Percentiles rank a stretch among this genome's conserved stretches.
phyloP scores from a whole-genome alignment of 306 rosid species.

The Begonia fuchsioides region DNA sequence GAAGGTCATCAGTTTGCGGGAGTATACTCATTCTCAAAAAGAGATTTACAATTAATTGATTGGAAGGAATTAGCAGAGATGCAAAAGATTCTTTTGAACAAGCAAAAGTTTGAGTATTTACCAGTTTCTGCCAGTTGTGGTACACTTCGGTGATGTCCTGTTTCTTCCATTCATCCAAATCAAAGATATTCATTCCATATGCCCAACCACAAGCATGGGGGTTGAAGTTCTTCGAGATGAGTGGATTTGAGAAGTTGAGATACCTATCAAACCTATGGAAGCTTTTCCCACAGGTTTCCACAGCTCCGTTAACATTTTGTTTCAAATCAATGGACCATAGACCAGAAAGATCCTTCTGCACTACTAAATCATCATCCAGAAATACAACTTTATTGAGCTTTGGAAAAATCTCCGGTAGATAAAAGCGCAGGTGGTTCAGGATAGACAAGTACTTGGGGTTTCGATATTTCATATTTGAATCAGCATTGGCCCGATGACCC shows the following conservation, averaged over 20 bases:
- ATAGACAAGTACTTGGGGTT: slow-evolving; percentile 93
- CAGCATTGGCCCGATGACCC: slow-evolving; percentile 69
- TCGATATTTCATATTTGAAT: slow-evolving; percentile 77
- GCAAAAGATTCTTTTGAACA: no score
- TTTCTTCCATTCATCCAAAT: slow-evolving; percentile 84
- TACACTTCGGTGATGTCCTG: slow-evolving; percentile 86
- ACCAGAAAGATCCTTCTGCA: slow-evolving; percentile 74
- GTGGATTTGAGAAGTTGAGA: slow-evolving; percentile 93
- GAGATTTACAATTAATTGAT: no score
- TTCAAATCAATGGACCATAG: slow-evolving; percentile 81
- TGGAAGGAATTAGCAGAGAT: no score
- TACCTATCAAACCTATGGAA: slow-evolving; percentile 93
- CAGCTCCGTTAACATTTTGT: slow-evolving; percentile 94
- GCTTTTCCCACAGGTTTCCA: slow-evolving; percentile 93
- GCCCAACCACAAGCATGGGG: slow-evolving; percentile 99
- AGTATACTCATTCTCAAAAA: no score
- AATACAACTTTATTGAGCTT: slow-evolving; percentile 79
- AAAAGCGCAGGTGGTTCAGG: slow-evolving; percentile 96
- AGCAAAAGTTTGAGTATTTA: slow-evolving; percentile 14
- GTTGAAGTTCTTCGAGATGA: slow-evolving; percentile 72
- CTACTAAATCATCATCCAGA: slow-evolving; percentile 93
- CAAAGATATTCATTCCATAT: slow-evolving; percentile 92
- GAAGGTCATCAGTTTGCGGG: no score
- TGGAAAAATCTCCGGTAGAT: slow-evolving; percentile 90
- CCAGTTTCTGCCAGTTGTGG: slow-evolving; percentile 96